Conservation (phyloP, 495 filamentous ascomycete genomes). For the Entonaema liquescens region DNA sequence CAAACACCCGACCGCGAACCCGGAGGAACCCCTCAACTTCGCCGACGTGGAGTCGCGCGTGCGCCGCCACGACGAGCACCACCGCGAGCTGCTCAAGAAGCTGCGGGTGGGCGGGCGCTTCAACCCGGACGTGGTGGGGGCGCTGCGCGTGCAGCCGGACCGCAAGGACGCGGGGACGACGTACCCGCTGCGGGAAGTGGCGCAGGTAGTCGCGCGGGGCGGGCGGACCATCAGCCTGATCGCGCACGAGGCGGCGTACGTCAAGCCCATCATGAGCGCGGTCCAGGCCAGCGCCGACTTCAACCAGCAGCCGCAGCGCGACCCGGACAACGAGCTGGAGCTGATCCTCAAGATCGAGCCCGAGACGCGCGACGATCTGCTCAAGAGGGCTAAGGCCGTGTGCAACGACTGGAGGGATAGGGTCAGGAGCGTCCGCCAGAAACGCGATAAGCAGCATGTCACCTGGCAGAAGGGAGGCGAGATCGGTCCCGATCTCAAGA, state of each 20-base stretch:
- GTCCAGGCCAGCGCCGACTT: constrained; percentile 69
- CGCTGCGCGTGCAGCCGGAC: constrained; percentile 67
- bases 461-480: constrained; percentile 67
- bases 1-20: constrained; percentile 41
- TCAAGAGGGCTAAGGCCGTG: constrained; percentile 60
- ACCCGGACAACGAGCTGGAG: constrained; percentile 72
- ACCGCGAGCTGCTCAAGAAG: constrained; percentile 70
- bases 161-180: constrained; percentile 50
- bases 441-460: constrained; percentile 70
- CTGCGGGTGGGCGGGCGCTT: constrained; percentile 68
- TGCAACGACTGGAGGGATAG: constrained; percentile 70
- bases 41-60: constrained; percentile 69
- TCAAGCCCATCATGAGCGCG: constrained; percentile 76
- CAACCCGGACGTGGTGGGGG: constrained; percentile 72
- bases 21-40: constrained; percentile 73
- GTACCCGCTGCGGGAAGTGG: constrained; percentile 72
- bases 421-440: constrained; percentile 61
- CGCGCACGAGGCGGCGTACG: constrained; percentile 61
- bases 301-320: constrained; percentile 77
- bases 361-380: constrained; percentile 68
- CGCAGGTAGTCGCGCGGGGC: constrained; percentile 74
- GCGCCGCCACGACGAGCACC: constrained; percentile 60
- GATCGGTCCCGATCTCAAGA: constrained; percentile 71
- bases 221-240: constrained; percentile 73
- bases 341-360: constrained; percentile 75